phyloP scores from a whole-genome alignment of 2,329 filamentous ascomycete species.

The Ophiostoma himal-ulmi region DNA sequence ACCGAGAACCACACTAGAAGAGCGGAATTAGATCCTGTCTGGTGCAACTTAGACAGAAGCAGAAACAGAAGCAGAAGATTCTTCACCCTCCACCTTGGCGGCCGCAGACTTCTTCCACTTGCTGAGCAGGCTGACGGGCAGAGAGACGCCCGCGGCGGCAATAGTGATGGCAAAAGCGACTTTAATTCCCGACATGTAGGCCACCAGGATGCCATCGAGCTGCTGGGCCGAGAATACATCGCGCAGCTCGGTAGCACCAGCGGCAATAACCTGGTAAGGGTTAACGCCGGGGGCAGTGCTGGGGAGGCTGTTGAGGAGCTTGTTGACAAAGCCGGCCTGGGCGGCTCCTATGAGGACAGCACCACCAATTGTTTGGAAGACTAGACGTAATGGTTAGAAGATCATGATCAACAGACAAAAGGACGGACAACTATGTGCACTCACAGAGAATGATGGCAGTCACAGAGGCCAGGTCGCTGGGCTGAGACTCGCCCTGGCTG shows the following conservation, averaged over 20 bases:
- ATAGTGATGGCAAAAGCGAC: slow-evolving; percentile 28
- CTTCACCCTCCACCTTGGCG: slow-evolving; percentile 5
- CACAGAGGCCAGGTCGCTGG: slow-evolving; percentile 36
- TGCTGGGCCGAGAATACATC: slow-evolving; percentile 38
- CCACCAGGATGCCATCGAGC: slow-evolving; percentile 45
- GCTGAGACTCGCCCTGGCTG: slow-evolving; percentile 31
- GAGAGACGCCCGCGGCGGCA: slow-evolving; percentile 26
- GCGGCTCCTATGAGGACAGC: slow-evolving; percentile 44
- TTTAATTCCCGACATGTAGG: slow-evolving; percentile 47
- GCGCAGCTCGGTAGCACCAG: slow-evolving; percentile 48
- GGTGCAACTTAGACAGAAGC: neutral
- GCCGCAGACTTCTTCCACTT: slow-evolving; percentile 23
- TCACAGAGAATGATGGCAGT: slow-evolving; percentile 36
- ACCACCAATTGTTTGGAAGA: slow-evolving; percentile 43
- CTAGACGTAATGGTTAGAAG: neutral
- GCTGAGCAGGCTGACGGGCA: slow-evolving; percentile 31
- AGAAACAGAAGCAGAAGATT: neutral
- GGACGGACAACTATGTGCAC: neutral
- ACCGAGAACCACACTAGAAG: neutral
- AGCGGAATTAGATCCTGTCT: neutral
- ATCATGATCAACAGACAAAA: neutral
- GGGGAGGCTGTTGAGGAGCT: slow-evolving; percentile 31
- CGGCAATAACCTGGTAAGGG: slow-evolving; percentile 29
- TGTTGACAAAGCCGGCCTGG: slow-evolving; percentile 38
- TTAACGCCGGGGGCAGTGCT: slow-evolving; percentile 22